Evolutionary conservation across 2,329 filamentous ascomycete species (phyloP).

Genomic region (Dothideomycetes sp.): DNA sequence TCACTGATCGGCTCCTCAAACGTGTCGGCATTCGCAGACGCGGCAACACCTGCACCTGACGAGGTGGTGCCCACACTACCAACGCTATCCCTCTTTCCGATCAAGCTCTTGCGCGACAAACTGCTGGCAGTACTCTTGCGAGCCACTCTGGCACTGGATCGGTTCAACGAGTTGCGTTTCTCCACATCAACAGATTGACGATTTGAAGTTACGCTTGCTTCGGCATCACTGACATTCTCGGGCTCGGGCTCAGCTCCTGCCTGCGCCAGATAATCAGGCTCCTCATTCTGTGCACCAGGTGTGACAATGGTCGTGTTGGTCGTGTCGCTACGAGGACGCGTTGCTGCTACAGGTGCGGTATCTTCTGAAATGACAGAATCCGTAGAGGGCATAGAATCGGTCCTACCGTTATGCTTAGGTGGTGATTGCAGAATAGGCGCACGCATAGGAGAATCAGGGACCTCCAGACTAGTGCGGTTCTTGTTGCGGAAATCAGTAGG

Average conservation of each 20-base stretch:
- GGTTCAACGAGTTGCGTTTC: conserved; percentile 57
- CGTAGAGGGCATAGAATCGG: conserved; percentile 5
- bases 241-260: not conserved
- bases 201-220: conserved; percentile 16
- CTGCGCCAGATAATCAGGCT: conserved; percentile 17
- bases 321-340: conserved; percentile 18
- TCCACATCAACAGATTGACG: conserved; percentile 33
- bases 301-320: conserved; percentile 10
- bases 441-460: conserved; percentile 49
- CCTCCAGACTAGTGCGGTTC: conserved; percentile 63
- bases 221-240: conserved; percentile 14
- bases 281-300: conserved; percentile 14
- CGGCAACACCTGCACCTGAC: conserved; percentile 25
- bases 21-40: conserved; percentile 23
- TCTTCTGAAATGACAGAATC: conserved; percentile 13
- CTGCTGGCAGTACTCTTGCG: conserved; percentile 39
- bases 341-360: conserved; percentile 22
- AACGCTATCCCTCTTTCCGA: conserved; percentile 27
- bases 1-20: conserved; percentile 27
- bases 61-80: conserved; percentile 28
- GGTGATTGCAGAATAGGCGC: conserved; percentile 10
- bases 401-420: conserved; percentile 8
- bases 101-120: conserved; percentile 27
- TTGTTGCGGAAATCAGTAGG: conserved; percentile 33
- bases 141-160: conserved; percentile 32